These are phyloP conservation scores for Luffa acutangula DNA, from an alignment of 306 rosid species.

Conservation along the genomic window DNA sequence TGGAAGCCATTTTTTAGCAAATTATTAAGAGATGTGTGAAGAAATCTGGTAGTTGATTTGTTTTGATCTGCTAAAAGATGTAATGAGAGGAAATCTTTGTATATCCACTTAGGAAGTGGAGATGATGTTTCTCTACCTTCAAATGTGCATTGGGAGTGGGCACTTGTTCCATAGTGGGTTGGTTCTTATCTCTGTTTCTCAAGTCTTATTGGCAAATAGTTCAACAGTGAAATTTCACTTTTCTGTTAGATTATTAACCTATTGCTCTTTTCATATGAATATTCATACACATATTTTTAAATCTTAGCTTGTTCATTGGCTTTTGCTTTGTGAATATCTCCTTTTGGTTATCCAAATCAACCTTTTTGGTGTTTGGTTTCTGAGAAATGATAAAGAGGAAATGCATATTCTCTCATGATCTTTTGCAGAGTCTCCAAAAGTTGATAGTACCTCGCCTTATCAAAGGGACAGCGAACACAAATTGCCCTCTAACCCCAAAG, in stretches of 20 bases:
- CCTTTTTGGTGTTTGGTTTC: not conserved
- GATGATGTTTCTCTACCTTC: not conserved
- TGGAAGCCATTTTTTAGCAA: not conserved
- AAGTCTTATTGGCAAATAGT: not conserved
- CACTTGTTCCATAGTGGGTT: not conserved
- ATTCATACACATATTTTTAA: not conserved
- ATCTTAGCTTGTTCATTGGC: not conserved
- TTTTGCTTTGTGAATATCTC: not conserved
- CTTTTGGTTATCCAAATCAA: not conserved
- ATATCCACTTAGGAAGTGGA: slow-evolving; percentile 1
- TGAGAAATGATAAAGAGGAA: not conserved
- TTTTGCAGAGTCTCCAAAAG: slow-evolving; percentile 42
- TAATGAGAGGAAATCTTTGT: not conserved
- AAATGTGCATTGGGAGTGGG: not conserved
- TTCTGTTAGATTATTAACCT: not conserved
- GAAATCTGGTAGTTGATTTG: not conserved
- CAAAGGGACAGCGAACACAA: slow-evolving; percentile 39
- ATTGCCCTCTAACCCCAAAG: slow-evolving; percentile 83
- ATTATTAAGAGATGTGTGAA: not conserved
- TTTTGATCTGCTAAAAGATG: not conserved
- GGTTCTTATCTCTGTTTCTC: not conserved
- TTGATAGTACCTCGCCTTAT: slow-evolving; percentile 29
- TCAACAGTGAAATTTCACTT: not conserved
- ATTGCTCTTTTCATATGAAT: not conserved
- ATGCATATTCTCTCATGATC: slow-evolving; percentile 16